Evolutionary conservation across 345 rosid species (phyloP), one percentile per base, ranked within the genome.

Genomic region (Aethionema arabicum): DNA sequence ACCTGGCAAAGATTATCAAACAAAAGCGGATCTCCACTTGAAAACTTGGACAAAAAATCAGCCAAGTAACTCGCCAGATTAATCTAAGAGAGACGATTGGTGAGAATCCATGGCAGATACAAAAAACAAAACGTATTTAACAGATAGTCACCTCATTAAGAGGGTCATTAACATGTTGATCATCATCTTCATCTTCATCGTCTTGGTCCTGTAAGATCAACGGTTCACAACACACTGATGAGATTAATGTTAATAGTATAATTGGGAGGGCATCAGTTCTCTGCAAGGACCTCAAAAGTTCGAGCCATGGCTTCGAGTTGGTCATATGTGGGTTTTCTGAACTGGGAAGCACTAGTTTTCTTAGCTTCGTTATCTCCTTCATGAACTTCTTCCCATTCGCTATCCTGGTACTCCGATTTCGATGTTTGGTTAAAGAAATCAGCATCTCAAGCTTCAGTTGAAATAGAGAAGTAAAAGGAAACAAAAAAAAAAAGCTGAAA

Each of bases 321-420:
- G 65, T 83, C 90, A 68, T 81, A 72, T 49, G 84, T 77, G 39
- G 96, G 82, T 61, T 80, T 81, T 61, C 83, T 79, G 2, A 66
- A 62, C 39, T 85, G 68, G 52, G 78, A 6, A 46, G 79, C 77
- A 71, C 71, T 77, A 51, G 79, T 76, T 41, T 72, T 68, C 45
- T 77, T 86, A 46, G 74, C 65, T 66, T 80, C 88, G 42, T n/a
- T 66, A 6, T 72, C 83, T 54, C 59, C 85, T 62, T 74, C 87
- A 56, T 78, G 72, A 68, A 79, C 75, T 70, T 91, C 96, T 78
- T 88, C 98, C 96, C 95, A 92, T 66, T 86, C 95, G n/a, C 82
- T 80, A 67, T 82, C 92, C 85, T 82, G 82, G 61, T 44, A 67
- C 16, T 56, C 63, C 47, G 4, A 39, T 48, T 16, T 35, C 8